These are phyloP conservation scores for Antitrichia curtipendula DNA, from an alignment of 225 moss, liverwort and hornwort genomes.

Conservation along the genomic window DNA sequence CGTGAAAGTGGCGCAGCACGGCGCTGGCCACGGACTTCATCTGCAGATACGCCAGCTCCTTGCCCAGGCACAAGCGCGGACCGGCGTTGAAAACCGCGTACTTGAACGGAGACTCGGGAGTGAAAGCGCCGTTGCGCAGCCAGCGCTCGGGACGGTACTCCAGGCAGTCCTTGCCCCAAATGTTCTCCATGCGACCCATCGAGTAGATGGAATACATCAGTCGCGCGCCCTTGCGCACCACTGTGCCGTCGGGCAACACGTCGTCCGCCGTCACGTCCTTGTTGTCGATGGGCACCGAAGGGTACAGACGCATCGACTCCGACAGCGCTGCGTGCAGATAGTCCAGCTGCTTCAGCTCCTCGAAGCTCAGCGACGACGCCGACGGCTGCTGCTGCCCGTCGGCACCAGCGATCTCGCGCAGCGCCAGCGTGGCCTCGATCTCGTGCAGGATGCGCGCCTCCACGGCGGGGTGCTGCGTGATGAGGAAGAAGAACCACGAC, in stretches of 20 bases:
- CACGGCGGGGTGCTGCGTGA: slow-evolving; percentile 37
- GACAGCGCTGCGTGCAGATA: slow-evolving; percentile 48
- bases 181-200: slow-evolving; percentile 44
- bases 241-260: slow-evolving; percentile 46
- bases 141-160: slow-evolving; percentile 41
- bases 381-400: no score
- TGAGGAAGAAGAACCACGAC: slow-evolving; percentile 60
- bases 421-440: background rate
- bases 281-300: slow-evolving; percentile 39
- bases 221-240: slow-evolving; percentile 24
- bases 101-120: slow-evolving; percentile 40
- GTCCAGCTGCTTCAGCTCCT: slow-evolving; percentile 51
- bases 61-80: slow-evolving; percentile 40
- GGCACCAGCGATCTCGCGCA: background rate
- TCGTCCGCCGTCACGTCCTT: slow-evolving; percentile 34
- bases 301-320: slow-evolving; percentile 49
- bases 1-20: slow-evolving; percentile 22
- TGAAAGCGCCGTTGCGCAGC: slow-evolving; percentile 32
- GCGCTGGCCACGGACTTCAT: slow-evolving; percentile 44
- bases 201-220: slow-evolving; percentile 43
- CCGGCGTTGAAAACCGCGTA: slow-evolving; percentile 56
- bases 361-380: slow-evolving; percentile 10
- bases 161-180: slow-evolving; percentile 52
- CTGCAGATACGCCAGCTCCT: slow-evolving; percentile 47
- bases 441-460: slow-evolving; percentile 27